Conservation (phyloP, 108 stramenopile species). For the Fistulifera solaris region DNA sequence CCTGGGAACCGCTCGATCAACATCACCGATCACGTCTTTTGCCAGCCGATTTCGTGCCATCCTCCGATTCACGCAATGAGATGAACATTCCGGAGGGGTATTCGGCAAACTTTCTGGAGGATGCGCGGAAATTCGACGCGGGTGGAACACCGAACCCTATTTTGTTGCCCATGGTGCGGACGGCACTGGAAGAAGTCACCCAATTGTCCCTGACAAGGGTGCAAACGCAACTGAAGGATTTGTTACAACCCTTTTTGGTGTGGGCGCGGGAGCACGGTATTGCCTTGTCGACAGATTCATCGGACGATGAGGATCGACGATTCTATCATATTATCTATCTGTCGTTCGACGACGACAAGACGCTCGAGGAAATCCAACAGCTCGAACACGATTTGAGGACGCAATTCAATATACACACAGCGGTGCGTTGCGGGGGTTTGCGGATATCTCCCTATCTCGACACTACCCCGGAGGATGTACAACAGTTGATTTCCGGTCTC, state of each 20-base stretch:
- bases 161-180: conserved; percentile 34
- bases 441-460: conserved; percentile 42
- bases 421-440: conserved; percentile 40
- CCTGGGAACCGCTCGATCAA: conserved; percentile 41
- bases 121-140: conserved; percentile 44
- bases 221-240: conserved; percentile 16
- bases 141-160: conserved; percentile 43
- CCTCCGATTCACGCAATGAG: neutral
- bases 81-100: conserved; percentile 17
- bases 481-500: conserved; percentile 27
- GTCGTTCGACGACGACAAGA: conserved; percentile 9
- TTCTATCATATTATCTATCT: conserved; percentile 37
- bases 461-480: conserved; percentile 26
- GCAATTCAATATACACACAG: conserved; percentile 9
- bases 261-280: conserved; percentile 17
- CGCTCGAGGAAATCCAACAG: conserved; percentile 1
- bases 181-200: conserved; percentile 23
- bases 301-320: conserved; percentile 1
- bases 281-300: neutral
- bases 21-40: conserved; percentile 32
- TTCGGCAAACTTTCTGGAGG: conserved; percentile 29
- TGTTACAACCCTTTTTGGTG: conserved; percentile 23
- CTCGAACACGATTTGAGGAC: conserved; percentile 6
- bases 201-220: conserved; percentile 9
- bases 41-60: neutral